phyloP scores from a whole-genome alignment of 2,329 filamentous ascomycete species.

The Monilinia fructigena region DNA sequence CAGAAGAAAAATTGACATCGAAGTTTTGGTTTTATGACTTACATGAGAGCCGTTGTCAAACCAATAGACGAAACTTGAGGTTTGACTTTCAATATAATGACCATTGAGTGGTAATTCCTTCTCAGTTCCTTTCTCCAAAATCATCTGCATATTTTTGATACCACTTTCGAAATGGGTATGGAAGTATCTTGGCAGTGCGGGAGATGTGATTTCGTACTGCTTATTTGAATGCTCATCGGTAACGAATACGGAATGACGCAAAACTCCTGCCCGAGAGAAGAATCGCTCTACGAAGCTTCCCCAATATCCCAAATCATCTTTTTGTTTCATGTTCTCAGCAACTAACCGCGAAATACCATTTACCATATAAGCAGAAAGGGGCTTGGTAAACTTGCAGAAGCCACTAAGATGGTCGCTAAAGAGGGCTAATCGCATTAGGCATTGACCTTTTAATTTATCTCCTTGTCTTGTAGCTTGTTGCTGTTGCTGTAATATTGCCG shows the following conservation, averaged over 20 bases:
- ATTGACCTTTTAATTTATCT: slow-evolving; percentile 52
- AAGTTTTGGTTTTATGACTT: slow-evolving; percentile 41
- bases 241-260: slow-evolving; percentile 68
- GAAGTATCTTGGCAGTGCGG: slow-evolving; percentile 84
- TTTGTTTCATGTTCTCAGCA: slow-evolving; percentile 54
- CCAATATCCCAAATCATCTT: slow-evolving; percentile 75
- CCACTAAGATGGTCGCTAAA: slow-evolving; percentile 62
- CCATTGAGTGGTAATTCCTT: slow-evolving; percentile 59
- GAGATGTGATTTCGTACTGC: slow-evolving; percentile 80
- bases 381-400: slow-evolving; percentile 49
- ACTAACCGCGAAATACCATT: slow-evolving; percentile 28
- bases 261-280: slow-evolving; percentile 74
- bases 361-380: slow-evolving; percentile 33
- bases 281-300: slow-evolving; percentile 74
- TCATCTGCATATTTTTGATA: slow-evolving; percentile 80
- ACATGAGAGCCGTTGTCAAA: slow-evolving; percentile 82
- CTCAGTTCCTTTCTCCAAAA: slow-evolving; percentile 68
- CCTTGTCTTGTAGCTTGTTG: slow-evolving; percentile 42
- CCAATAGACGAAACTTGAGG: slow-evolving; percentile 83
- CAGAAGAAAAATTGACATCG: not conserved
- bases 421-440: slow-evolving; percentile 58
- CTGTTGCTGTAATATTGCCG: slow-evolving; percentile 35
- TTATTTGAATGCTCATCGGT: slow-evolving; percentile 63
- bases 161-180: slow-evolving; percentile 85
- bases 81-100: slow-evolving; percentile 72